phyloP scores from a whole-genome alignment of 306 rosid genomes.

The Lathyrus tuberosus region DNA sequence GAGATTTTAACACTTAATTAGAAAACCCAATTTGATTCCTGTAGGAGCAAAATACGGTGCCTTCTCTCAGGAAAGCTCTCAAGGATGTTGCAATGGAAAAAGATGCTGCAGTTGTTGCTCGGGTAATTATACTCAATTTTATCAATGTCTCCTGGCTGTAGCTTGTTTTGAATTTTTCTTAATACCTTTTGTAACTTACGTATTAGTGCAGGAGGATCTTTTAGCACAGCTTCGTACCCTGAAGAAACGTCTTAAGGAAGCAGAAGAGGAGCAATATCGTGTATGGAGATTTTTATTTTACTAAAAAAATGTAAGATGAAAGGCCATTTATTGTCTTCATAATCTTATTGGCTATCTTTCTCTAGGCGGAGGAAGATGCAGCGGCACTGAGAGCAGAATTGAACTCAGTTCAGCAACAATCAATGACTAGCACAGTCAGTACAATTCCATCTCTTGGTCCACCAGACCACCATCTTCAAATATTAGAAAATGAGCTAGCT shows the following conservation, averaged over 20 bases:
- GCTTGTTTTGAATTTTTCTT: conserved; percentile 25
- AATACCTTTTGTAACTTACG: conserved; percentile 17
- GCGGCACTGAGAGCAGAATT: conserved; percentile 89
- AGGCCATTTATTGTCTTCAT: conserved; percentile 5
- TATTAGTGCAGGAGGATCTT: conserved; percentile 80
- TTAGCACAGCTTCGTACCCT: conserved; percentile 81
- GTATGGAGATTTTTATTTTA: conserved; percentile 56
- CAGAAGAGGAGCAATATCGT: conserved; percentile 95
- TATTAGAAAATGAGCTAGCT: conserved; percentile 74
- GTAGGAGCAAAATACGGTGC: conserved; percentile 76
- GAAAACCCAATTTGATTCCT: conserved; percentile 32
- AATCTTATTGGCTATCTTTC: conserved; percentile 46
- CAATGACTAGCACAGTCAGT: conserved; percentile 62
- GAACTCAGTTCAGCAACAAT: conserved; percentile 82
- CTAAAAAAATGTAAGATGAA: background rate
- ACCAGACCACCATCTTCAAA: conserved; percentile 70
- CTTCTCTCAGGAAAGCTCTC: conserved; percentile 88
- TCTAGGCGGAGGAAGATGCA: conserved; percentile 98
- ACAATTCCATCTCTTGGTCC: conserved; percentile 54
- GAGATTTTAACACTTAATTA: conserved; percentile 5
- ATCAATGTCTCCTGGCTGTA: conserved; percentile 3
- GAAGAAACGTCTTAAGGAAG: conserved; percentile 84
- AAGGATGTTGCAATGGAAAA: conserved; percentile 97
- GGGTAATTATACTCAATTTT: conserved; percentile 51
- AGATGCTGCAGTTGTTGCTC: conserved; percentile 93